Base-by-base conservation (phyloP, 163 green algal species). In the Picocystis sp. region DNA sequence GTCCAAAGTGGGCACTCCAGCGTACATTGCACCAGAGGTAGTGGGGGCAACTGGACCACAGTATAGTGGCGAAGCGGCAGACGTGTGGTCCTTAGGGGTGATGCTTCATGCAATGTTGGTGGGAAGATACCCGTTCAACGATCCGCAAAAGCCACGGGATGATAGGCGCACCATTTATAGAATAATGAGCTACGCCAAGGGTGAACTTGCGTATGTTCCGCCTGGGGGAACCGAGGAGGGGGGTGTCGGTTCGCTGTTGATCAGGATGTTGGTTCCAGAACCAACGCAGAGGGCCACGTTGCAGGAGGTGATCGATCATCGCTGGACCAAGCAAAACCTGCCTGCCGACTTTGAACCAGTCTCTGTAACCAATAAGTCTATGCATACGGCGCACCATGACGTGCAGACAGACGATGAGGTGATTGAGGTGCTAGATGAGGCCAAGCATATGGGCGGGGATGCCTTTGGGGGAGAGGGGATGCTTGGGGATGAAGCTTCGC, bases 11-110 rank as follows among this genome's bases (percentile, higher is more conserved):
- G 82, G 82, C 61, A 92, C 82, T 2, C 73, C 81, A 9, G 77
- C 75, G 42, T 89, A 89, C 72, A 81, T 92, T 52, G 80, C 83
- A 1, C 83, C 83, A 2, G 81, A 93, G 58, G 78, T 80, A 13
- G 64, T 76, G 45, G 15, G 19, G 21, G 53, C 19, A 12, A 38
- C 29, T 19, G 45, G 21, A 21, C 47, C 35, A 14, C 44, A 50
- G 9, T 61, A 58, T 43, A 53, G 53, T 43, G 45, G 45, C 3
- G 54, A 44, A 25, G 55, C 57, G 22, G 66, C 63, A 12, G 66
- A 74, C 42, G 60, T 73, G 17, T 74, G 66, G 66, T 58, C 35
- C 29, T 67, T 48, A 23, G 66, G 61, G 24, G 66, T 74, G 23
- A 75, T 64, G 44, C 59, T 76, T n/a, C 73, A 62, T 43, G 70